phyloP scores from a whole-genome alignment of 2,329 filamentous ascomycete species.

The Penicillium sp. region DNA sequence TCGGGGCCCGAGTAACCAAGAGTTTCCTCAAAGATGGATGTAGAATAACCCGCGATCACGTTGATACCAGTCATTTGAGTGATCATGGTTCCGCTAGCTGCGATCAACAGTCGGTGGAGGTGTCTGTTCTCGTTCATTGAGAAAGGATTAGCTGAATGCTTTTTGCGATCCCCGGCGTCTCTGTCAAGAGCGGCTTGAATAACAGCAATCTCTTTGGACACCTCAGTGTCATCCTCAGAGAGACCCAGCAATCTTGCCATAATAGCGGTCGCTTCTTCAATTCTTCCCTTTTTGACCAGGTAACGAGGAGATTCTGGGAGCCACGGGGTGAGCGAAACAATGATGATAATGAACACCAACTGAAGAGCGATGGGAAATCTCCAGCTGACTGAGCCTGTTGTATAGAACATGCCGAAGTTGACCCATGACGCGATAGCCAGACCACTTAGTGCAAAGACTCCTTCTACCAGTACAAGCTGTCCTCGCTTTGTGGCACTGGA shows the following conservation, averaged over 20 bases:
- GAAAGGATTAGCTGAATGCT: slow-evolving; percentile 6
- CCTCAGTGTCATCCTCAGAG: neutral
- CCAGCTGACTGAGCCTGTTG: slow-evolving; percentile 8
- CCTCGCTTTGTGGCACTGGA: slow-evolving; percentile 8
- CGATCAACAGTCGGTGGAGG: slow-evolving; percentile 8
- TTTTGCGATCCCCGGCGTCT: neutral
- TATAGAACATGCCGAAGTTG: slow-evolving; percentile 10
- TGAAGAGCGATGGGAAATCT: slow-evolving; percentile 24
- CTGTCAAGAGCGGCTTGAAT: slow-evolving; percentile 5
- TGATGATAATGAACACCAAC: slow-evolving; percentile 39
- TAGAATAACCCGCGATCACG: slow-evolving; percentile 9
- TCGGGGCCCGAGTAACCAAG: slow-evolving; percentile 3
- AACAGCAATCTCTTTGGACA: slow-evolving; percentile 4
- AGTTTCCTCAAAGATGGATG: slow-evolving; percentile 8
- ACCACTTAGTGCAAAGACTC: slow-evolving; percentile 25
- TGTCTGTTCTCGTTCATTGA: slow-evolving; percentile 9
- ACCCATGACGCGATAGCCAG: slow-evolving; percentile 32
- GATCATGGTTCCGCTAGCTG: slow-evolving; percentile 8
- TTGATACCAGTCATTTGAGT: slow-evolving; percentile 10
- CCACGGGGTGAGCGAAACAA: slow-evolving; percentile 30
- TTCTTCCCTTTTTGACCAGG: slow-evolving; percentile 17
- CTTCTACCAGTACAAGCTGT: slow-evolving; percentile 7
- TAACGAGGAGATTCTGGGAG: slow-evolving; percentile 38
- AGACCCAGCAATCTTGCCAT: slow-evolving; percentile 6
- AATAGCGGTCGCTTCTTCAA: slow-evolving; percentile 3